Conservation (phyloP, 148 eudicot species). For the Vaccinium vitisidaea region DNA sequence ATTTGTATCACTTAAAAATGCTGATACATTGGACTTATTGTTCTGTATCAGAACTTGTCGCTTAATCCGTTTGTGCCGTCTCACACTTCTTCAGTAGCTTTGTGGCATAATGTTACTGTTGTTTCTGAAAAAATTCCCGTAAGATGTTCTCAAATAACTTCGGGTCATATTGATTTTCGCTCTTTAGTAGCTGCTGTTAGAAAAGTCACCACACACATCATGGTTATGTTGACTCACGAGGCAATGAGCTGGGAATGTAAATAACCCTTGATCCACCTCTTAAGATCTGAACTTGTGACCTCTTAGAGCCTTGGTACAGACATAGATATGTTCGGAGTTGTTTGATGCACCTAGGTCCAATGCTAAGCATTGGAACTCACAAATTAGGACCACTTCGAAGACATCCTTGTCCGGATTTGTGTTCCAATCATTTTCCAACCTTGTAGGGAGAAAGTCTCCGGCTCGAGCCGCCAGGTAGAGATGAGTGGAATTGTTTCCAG, state of each 20-base stretch:
- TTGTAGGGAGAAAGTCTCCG: too few relatives aligned
- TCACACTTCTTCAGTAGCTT: background rate
- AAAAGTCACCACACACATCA: background rate
- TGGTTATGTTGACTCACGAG: background rate
- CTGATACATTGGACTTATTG: background rate
- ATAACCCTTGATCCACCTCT: background rate
- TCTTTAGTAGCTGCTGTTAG: background rate
- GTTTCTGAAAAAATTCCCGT: background rate
- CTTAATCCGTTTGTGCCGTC: background rate
- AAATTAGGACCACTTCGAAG: too few relatives aligned
- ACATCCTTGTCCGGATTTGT: too few relatives aligned
- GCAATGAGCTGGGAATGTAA: background rate
- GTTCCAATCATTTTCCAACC: too few relatives aligned
- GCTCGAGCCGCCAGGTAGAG: too few relatives aligned
- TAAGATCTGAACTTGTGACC: background rate
- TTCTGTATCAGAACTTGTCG: background rate
- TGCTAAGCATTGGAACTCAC: too few relatives aligned
- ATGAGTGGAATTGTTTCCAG: too few relatives aligned
- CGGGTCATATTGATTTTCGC: background rate
- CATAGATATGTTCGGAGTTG: background rate
- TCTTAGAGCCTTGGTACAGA: background rate
- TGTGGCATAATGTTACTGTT: background rate
- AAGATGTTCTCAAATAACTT: background rate
- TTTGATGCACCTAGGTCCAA: too few relatives aligned
- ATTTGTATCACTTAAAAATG: too few relatives aligned